Evolutionary conservation across 441 rosid genomes (phyloP).

Genomic region (Jatropha podagrica): DNA sequence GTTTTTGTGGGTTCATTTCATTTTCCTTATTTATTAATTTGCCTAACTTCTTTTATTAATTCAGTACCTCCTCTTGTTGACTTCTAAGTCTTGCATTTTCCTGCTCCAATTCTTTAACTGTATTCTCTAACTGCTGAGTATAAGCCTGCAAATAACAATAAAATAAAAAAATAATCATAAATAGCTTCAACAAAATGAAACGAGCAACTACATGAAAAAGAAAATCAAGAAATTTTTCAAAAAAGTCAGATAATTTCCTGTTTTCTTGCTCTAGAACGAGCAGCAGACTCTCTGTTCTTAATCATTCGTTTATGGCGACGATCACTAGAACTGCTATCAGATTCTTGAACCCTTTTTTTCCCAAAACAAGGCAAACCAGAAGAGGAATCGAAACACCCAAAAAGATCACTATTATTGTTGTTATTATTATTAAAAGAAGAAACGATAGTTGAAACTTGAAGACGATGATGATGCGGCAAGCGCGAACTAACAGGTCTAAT

Average conservation of each 20-base stretch:
- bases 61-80: conserved; percentile 42
- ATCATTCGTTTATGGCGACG: conserved; percentile 51
- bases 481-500: conserved; percentile 19
- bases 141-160: conserved; percentile 39
- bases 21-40: neutral
- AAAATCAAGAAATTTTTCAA: neutral
- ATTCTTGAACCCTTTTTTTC: conserved; percentile 34
- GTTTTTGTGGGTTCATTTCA: neutral
- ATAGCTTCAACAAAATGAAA: neutral
- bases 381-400: conserved; percentile 28
- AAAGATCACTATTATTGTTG: neutral
- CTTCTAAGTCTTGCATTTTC: conserved; percentile 50
- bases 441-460: neutral
- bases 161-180: neutral
- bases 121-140: conserved; percentile 39
- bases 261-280: conserved; percentile 57
- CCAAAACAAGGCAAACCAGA: conserved; percentile 16
- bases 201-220: neutral
- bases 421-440: conserved; percentile 9
- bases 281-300: conserved; percentile 60
- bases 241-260: conserved; percentile 30
- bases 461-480: neutral
- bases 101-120: conserved; percentile 29
- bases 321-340: conserved; percentile 25
- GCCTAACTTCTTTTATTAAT: neutral